phyloP scores from a whole-genome alignment of 805 yeast genomes.

The Saccharomyces jurei region DNA sequence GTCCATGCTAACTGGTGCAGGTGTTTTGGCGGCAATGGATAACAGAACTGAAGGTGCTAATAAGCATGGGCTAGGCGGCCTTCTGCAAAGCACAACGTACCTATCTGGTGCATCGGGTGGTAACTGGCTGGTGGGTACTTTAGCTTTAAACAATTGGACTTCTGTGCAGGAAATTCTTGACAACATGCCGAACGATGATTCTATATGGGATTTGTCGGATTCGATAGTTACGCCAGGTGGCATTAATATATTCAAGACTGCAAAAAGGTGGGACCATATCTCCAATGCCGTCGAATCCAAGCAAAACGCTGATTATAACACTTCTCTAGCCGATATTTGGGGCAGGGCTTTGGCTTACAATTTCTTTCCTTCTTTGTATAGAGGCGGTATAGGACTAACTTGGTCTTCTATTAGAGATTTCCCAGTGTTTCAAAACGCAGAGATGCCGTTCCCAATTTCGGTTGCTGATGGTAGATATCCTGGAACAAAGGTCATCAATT shows the following conservation, averaged over 20 bases:
- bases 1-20: conserved; percentile 83
- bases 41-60: conserved; percentile 55
- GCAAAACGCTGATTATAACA: conserved; percentile 56
- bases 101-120: conserved; percentile 80
- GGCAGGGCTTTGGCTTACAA: conserved; percentile 69
- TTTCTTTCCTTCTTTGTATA: conserved; percentile 52
- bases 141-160: conserved; percentile 67
- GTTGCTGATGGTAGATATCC: conserved; percentile 63
- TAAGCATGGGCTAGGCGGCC: conserved; percentile 58
- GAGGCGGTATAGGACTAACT: conserved; percentile 58
- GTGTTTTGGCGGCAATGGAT: conserved; percentile 72
- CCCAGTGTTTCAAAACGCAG: conserved; percentile 50
- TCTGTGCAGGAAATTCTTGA: conserved; percentile 51
- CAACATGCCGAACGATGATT: conserved; percentile 28
- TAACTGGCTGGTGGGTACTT: conserved; percentile 68
- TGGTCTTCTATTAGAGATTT: conserved; percentile 53
- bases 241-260: conserved; percentile 44
- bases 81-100: conserved; percentile 63
- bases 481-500: conserved; percentile 44
- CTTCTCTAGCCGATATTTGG: conserved; percentile 71
- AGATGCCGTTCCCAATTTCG: conserved; percentile 68
- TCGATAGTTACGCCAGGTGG: conserved; percentile 63
- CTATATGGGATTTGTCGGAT: conserved; percentile 64
- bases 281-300: conserved; percentile 47
- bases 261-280: conserved; percentile 47